Evolutionary conservation across 2,329 filamentous ascomycete genomes (phyloP).

Genomic region (Sporothrix schenckii): DNA sequence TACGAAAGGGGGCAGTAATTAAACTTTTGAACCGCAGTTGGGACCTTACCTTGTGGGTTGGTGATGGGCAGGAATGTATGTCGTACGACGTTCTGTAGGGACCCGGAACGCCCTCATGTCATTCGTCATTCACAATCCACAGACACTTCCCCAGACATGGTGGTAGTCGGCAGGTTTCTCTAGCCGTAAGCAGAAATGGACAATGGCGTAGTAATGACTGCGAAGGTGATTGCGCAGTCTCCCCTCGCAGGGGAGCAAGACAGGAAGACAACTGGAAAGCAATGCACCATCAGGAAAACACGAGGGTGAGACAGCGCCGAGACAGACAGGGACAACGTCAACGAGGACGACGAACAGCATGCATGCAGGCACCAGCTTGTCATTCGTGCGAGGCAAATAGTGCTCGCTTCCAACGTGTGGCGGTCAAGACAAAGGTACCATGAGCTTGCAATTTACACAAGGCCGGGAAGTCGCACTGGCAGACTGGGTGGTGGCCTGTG

Average conservation of each 20-base stretch:
- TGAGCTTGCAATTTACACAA: conserved; percentile 12
- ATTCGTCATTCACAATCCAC: neutral
- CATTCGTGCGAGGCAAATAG: neutral
- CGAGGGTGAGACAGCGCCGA: conserved; percentile 6
- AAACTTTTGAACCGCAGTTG: conserved; percentile 16
- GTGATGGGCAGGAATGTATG: neutral
- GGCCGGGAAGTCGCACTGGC: neutral
- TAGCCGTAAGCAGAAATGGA: conserved; percentile 23
- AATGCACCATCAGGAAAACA: neutral
- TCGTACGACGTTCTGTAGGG: no score
- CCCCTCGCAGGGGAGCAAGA: neutral
- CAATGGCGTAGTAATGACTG: neutral
- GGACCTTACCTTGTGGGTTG: neutral
- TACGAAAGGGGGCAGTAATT: neutral
- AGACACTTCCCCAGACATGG: neutral
- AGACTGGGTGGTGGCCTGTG: neutral
- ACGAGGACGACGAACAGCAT: neutral
- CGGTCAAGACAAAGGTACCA: neutral
- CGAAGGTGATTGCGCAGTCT: neutral
- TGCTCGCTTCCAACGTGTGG: conserved; percentile 11
- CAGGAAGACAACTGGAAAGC: conserved; percentile 2
- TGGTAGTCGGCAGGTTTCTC: conserved; percentile 6
- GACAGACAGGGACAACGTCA: neutral
- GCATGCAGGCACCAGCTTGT: conserved; percentile 6
- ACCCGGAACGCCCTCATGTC: neutral